Conservation (phyloP, 2,329 filamentous ascomycete species). For the Trichoderma guizhouense region DNA sequence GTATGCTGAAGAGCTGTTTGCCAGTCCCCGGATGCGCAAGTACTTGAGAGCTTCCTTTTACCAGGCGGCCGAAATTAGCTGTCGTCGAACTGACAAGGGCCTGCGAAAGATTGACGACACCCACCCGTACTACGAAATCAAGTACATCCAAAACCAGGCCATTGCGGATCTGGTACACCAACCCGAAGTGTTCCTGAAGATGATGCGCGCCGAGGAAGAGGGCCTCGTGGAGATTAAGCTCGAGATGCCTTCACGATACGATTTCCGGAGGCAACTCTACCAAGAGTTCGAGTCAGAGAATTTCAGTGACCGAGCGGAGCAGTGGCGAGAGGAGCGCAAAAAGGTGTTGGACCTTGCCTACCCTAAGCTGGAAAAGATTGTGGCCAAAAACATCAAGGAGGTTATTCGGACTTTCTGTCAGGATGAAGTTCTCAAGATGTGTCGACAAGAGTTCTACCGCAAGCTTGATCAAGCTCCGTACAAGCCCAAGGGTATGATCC, state of each 20-base stretch:
- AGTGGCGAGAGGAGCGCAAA: conserved; percentile 86
- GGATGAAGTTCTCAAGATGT: conserved; percentile 82
- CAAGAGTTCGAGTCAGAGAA: conserved; percentile 90
- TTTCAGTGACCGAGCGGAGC: conserved; percentile 89
- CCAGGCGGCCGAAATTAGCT: conserved; percentile 78
- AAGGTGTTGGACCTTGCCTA: conserved; percentile 82
- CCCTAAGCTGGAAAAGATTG: conserved; percentile 74
- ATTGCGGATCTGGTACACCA: conserved; percentile 75
- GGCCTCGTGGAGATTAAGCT: conserved; percentile 85
- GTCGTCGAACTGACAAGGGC: conserved; percentile 88
- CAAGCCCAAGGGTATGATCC: conserved; percentile 87
- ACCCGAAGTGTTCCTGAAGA: conserved; percentile 89
- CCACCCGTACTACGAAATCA: conserved; percentile 96
- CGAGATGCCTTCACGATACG: conserved; percentile 68
- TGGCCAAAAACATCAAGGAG: conserved; percentile 91
- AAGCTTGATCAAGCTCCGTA: conserved; percentile 94
- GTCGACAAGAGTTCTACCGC: conserved; percentile 83
- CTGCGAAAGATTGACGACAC: conserved; percentile 90
- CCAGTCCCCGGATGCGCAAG: conserved; percentile 85
- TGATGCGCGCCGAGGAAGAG: conserved; percentile 96
- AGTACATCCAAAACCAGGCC: conserved; percentile 89
- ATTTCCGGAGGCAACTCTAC: conserved; percentile 74
- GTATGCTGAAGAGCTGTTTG: conserved; percentile 86
- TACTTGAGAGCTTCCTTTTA: conserved; percentile 83
- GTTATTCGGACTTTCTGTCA: conserved; percentile 91